phyloP scores from a whole-genome alignment of 176 grass and related monocot species.

The Oryza meyeriana region DNA sequence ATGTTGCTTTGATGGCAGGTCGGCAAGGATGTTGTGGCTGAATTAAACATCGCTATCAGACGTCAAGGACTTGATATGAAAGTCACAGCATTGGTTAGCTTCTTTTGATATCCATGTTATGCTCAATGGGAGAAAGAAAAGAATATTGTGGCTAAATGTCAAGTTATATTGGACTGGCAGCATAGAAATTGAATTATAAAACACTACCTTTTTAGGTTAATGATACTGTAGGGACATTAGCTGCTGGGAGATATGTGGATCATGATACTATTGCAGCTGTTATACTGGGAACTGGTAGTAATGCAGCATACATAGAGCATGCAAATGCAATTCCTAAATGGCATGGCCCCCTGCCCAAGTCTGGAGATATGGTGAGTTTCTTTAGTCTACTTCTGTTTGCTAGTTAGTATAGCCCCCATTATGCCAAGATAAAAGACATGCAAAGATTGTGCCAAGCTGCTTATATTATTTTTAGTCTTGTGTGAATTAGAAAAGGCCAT shows the following conservation, averaged over 20 bases:
- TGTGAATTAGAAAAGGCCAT: neutral
- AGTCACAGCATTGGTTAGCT: constrained; percentile 58
- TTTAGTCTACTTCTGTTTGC: neutral
- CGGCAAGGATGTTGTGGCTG: constrained; percentile 61
- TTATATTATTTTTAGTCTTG: neutral
- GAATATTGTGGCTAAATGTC: too few relatives aligned
- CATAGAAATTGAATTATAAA: too few relatives aligned
- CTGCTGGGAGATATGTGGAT: constrained; percentile 68
- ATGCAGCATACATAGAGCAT: constrained; percentile 84
- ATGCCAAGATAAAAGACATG: neutral
- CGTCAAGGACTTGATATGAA: constrained; percentile 67
- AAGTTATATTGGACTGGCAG: too few relatives aligned
- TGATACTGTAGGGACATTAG: constrained; percentile 66
- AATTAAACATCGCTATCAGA: constrained; percentile 58
- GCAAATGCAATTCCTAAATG: constrained; percentile 69
- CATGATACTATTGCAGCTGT: constrained; percentile 62
- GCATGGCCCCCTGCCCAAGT: constrained; percentile 44
- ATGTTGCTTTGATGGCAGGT: constrained; percentile 15
- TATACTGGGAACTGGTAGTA: constrained; percentile 80
- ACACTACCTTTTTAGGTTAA: constrained; percentile 43
- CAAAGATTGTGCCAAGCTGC: neutral
- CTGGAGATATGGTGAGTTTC: constrained; percentile 51
- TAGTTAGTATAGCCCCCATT: neutral
- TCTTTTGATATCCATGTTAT: too few relatives aligned
- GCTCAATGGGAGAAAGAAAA: too few relatives aligned